Evolutionary conservation across 768 basidiomycete genomes (phyloP), one percentile per base, ranked within the genome.

Genomic region (Phylloporus sp.): DNA sequence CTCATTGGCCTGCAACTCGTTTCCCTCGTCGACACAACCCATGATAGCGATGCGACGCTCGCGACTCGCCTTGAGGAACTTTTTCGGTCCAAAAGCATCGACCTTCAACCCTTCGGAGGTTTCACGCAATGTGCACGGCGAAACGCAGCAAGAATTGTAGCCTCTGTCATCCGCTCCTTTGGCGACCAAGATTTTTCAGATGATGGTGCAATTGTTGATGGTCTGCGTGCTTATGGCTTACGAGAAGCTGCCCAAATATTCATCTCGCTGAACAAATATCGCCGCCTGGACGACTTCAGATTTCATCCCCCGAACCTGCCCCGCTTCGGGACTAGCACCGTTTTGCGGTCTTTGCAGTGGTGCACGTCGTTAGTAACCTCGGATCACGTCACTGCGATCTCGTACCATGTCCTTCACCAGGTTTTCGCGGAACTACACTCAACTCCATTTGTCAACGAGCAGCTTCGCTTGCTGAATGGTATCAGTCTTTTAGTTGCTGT

Each of bases 361-460:
- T 72, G 90, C 45, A 67, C 64, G 18, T 58, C 58, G 9, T 66
- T 68, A 17, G 63, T 73, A 6, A 63, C 71, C 4, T 62, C 68
- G 13, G 71, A 74, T 17, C 69, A 77, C 33, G 67, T 65, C 21
- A 67, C 69, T n/a, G 77, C 84, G 10, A 80, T 80, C 39, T 80
- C 82, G 5, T 93, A 89, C 61, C 90, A 93, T 50, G 76, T 89
- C 44, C 63, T 90, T 22, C 84, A 86, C 48, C 77, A 79, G 41
- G 72, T 95, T 13, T 80, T 94, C 52, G 74, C 81, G 6, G 73
- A 75, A 32, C 68, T 91, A 9, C 78, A 87, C 48, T 63, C 67
- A 9, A 79, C 81, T 0, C 83, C 83, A 17, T 73, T 96, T 31
- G 76, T 95, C 50, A 88, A 90, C 61, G 90, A 95, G 61, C 89